These are phyloP conservation scores for Neopestalotiopsis sp. DNA, from an alignment of 2,329 filamentous ascomycete species.

Conservation along the genomic window DNA sequence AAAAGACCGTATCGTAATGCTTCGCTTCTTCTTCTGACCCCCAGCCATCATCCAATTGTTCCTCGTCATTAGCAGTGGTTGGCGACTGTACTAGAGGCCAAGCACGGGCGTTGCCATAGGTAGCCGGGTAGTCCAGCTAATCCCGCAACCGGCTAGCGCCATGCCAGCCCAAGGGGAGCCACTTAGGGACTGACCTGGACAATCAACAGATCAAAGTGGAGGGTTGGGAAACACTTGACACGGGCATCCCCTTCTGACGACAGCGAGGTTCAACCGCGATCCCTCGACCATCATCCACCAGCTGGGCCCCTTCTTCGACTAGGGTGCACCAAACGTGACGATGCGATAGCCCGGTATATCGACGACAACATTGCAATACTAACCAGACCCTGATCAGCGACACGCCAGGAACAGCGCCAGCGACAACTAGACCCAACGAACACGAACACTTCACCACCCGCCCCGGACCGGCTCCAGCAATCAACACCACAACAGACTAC, in stretches of 20 bases:
- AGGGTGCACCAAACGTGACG: constrained; percentile 10
- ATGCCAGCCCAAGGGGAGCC: constrained; percentile 29
- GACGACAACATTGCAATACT: constrained; percentile 10
- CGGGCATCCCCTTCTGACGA: not conserved
- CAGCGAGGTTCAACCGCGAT: constrained; percentile 6
- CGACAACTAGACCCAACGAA: not conserved
- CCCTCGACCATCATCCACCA: not conserved
- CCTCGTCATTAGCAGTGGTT: not conserved
- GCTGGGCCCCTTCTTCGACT: constrained; percentile 9
- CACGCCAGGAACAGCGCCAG: not conserved
- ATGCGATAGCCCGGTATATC: constrained; percentile 10
- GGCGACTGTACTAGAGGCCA: not conserved
- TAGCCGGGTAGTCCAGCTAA: constrained; percentile 30
- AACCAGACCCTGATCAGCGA: not conserved
- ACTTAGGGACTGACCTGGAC: constrained; percentile 22
- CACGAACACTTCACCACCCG: not conserved
- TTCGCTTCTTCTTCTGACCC: not conserved
- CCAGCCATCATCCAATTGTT: constrained; percentile 1
- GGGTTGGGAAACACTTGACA: constrained; percentile 12
- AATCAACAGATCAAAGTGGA: constrained; percentile 15
- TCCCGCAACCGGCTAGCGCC: constrained; percentile 23
- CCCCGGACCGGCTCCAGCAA: constrained; percentile 4
- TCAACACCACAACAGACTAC: constrained; percentile 4
- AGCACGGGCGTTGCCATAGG: constrained; percentile 28
- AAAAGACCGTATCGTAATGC: not conserved